Conservation (phyloP, 768 basidiomycete genomes). For the Boletus vermiculosoides region DNA sequence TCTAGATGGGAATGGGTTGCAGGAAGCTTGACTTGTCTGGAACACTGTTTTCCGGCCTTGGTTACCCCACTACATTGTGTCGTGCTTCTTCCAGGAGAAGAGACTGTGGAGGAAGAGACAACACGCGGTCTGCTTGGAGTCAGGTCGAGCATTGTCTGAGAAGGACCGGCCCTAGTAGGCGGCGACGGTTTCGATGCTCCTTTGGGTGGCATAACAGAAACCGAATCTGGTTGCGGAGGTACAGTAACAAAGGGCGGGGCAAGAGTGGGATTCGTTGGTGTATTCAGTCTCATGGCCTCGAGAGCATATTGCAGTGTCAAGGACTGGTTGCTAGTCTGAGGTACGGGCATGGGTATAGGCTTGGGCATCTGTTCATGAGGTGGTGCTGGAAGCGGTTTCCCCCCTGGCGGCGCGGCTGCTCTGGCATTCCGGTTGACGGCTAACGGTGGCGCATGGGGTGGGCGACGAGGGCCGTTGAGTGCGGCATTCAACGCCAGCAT, state of each 20-base stretch:
- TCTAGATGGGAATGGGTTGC: conserved; percentile 25
- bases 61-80: conserved; percentile 65
- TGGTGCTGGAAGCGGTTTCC: background rate
- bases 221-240: conserved; percentile 37
- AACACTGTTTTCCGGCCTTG: conserved; percentile 62
- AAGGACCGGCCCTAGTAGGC: conserved; percentile 1
- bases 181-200: background rate
- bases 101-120: conserved; percentile 15
- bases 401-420: background rate
- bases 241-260: conserved; percentile 17
- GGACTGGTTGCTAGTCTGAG: conserved; percentile 18
- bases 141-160: conserved; percentile 12
- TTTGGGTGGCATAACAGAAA: conserved; percentile 18
- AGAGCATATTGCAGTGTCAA: conserved; percentile 23
- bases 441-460: conserved; percentile 4
- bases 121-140: conserved; percentile 23
- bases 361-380: conserved; percentile 22
- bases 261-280: conserved; percentile 16
- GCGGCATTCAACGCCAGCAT: conserved; percentile 5
- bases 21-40: conserved; percentile 52
- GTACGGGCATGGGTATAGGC: conserved; percentile 17
- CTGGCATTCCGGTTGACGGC: conserved; percentile 8
- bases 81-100: conserved; percentile 17
- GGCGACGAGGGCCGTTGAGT: conserved; percentile 9
- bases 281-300: conserved; percentile 16